phyloP scores from a whole-genome alignment of 169 alveolate species.

The Babesia ovis region DNA sequence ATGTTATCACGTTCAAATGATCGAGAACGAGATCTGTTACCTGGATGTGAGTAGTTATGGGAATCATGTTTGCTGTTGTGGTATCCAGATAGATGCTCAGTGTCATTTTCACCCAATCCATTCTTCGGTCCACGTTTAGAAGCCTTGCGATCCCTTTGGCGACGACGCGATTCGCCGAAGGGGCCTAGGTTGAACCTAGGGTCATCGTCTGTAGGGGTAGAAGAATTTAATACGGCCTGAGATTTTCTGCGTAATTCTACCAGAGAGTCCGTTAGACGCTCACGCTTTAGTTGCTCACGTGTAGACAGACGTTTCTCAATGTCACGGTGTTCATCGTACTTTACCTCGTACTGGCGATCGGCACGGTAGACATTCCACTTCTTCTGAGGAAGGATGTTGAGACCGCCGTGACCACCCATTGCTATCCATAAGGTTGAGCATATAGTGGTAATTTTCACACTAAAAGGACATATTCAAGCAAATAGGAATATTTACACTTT shows the following conservation, averaged over 20 bases:
- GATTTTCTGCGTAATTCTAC: conserved; percentile 58
- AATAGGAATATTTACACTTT: too few species aligned
- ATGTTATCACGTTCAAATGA: background rate
- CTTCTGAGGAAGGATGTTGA: conserved; percentile 90
- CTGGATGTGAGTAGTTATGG: background rate
- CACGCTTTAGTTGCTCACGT: conserved; percentile 38
- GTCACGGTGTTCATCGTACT: conserved; percentile 76
- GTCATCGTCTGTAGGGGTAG: background rate
- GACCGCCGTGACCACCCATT: conserved; percentile 94
- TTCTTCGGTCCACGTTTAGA: too few species aligned
- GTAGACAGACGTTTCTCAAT: conserved; percentile 44
- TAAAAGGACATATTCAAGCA: background rate
- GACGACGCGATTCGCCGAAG: background rate
- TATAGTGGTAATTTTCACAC: too few species aligned
- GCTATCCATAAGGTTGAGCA: background rate
- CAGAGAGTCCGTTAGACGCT: conserved; percentile 45
- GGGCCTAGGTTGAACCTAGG: background rate
- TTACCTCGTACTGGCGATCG: conserved; percentile 82
- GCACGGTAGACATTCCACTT: conserved; percentile 88
- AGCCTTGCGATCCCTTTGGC: background rate
- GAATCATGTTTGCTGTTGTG: background rate
- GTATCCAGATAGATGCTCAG: too few species aligned
- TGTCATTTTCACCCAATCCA: background rate
- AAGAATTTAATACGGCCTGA: conserved; percentile 27
- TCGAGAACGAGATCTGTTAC: background rate